Evolutionary conservation across 73 alveolate species (phyloP).

Genomic region (Effrenium voratum): DNA sequence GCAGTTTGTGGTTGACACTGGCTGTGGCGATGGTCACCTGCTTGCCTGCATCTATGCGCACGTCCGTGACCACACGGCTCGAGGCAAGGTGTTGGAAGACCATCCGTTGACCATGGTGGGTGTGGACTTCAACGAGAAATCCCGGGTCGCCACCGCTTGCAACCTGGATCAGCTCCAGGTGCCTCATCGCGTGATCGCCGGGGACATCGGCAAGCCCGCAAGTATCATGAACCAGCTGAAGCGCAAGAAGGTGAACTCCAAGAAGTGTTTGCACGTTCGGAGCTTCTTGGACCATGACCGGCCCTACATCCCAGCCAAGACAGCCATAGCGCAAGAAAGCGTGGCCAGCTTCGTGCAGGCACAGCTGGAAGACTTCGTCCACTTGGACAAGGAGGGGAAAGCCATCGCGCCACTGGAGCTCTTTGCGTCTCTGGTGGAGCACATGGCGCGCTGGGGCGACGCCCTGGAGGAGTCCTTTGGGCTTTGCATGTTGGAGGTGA

Average conservation of each 20-base stretch:
- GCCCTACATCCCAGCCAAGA: constrained; percentile 51
- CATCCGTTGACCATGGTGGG: constrained; percentile 60
- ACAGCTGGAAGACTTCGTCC: constrained; percentile 45
- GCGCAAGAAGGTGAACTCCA: constrained; percentile 66
- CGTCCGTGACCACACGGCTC: constrained; percentile 29
- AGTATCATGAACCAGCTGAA: constrained; percentile 25
- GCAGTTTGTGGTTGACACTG: constrained; percentile 53
- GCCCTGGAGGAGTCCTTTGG: constrained; percentile 50
- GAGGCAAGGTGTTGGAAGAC: constrained; percentile 54
- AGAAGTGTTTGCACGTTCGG: constrained; percentile 41
- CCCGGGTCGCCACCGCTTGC: constrained; percentile 62
- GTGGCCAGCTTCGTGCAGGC: constrained; percentile 31
- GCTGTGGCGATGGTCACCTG: constrained; percentile 70
- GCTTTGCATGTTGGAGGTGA: constrained; percentile 57
- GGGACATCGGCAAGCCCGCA: constrained; percentile 63
- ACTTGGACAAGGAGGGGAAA: constrained; percentile 39
- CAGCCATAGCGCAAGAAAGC: background rate
- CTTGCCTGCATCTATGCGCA: constrained; percentile 33
- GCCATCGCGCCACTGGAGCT: constrained; percentile 31
- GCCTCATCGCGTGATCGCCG: constrained; percentile 52
- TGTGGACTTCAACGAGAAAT: constrained; percentile 64
- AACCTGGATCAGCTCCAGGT: constrained; percentile 26
- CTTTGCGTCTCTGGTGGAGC: constrained; percentile 48
- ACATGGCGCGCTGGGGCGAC: constrained; percentile 71
- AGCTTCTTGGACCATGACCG: constrained; percentile 56